These are phyloP conservation scores for Escovopsis sp. DNA, from an alignment of 2,329 filamentous ascomycete genomes.

Conservation along the genomic window DNA sequence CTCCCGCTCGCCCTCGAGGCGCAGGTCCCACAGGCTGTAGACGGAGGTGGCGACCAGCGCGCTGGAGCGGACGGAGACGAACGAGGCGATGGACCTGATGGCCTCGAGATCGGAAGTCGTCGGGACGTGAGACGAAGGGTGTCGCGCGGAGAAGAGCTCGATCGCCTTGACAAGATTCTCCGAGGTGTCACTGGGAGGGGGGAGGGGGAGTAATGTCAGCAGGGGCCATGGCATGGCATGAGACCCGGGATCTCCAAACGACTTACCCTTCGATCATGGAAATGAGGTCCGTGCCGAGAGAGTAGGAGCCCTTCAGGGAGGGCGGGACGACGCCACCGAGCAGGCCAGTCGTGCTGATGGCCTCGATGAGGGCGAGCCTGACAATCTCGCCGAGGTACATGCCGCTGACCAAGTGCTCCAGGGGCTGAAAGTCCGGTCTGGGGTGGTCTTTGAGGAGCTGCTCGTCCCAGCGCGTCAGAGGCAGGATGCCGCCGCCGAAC, in stretches of 20 bases:
- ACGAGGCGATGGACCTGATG: constrained; percentile 37
- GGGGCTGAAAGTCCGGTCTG: constrained; percentile 44
- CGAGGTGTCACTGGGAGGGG: constrained; percentile 26
- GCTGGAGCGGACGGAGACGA: constrained; percentile 42
- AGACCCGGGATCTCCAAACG: not conserved
- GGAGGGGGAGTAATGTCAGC: constrained; percentile 8
- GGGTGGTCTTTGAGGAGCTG: constrained; percentile 36
- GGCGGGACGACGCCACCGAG: constrained; percentile 42
- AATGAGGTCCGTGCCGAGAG: constrained; percentile 45
- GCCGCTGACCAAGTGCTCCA: constrained; percentile 49
- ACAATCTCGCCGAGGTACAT: constrained; percentile 54
- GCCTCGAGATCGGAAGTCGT: constrained; percentile 33
- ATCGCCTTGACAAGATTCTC: constrained; percentile 28
- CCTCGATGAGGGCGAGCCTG: constrained; percentile 43
- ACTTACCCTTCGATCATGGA: constrained; percentile 43
- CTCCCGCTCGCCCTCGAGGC: constrained; percentile 30
- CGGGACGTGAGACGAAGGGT: constrained; percentile 30
- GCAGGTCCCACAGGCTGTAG: constrained; percentile 44
- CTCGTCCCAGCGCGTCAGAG: constrained; percentile 46
- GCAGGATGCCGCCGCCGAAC: constrained; percentile 48
- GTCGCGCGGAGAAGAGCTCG: constrained; percentile 32
- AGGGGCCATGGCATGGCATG: not conserved
- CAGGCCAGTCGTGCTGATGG: constrained; percentile 37
- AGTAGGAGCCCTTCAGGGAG: constrained; percentile 37
- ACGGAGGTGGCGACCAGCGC: constrained; percentile 44